Base-by-base conservation (phyloP, 176 grass and related monocot species). In the Cymbopogon citratus region DNA sequence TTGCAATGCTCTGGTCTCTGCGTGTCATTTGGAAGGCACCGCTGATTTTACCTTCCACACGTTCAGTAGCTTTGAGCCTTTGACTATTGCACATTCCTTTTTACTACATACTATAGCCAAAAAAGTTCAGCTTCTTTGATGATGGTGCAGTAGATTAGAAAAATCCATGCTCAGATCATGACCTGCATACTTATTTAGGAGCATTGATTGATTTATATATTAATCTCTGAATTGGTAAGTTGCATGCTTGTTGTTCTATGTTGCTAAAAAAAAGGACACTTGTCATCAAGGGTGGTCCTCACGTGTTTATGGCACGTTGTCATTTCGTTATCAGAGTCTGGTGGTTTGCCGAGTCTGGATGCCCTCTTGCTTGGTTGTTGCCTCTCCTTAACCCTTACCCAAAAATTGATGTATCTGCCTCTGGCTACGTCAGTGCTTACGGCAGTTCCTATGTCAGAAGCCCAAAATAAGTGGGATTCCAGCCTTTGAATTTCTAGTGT, bases 401-500 rank as follows among this genome's bases (percentile, higher is more conserved):
- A 67, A 69, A 69, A 38, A 56, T 40, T 31, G 69, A 40, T 69
- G 16, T 13, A 2, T 25, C 73, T 46, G 62, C 51, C 51, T 52
- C 16, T 16, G 11, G 49, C 16, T 80, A 71, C 82, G 64, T 85
- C 80, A 89, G 87, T 52, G 71, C 77, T 76, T 80, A 85, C 77
- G 63, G 35, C 31, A 56, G 77, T 81, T 70, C 41, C 16, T 18
- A 75, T 11, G 69, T 85, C 76, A 70, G 12, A 48, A 13, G 24
- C 63, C 40, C 29, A 38, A 63, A 38, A 74, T 45, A 73, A 74
- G 25, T 63, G 31, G 1, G n/a, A 54, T 33, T 59, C 12, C 3
- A 73, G 80, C 9, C 4, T 63, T 56, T 65, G 73, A 54, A 44
- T 16, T 52, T 52, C 13, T 16, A 19, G 21, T 57, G 6, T 56